These are phyloP conservation scores for Dujonia santamariae DNA, from an alignment of 1,139 yeast species.

Conservation along the genomic window DNA sequence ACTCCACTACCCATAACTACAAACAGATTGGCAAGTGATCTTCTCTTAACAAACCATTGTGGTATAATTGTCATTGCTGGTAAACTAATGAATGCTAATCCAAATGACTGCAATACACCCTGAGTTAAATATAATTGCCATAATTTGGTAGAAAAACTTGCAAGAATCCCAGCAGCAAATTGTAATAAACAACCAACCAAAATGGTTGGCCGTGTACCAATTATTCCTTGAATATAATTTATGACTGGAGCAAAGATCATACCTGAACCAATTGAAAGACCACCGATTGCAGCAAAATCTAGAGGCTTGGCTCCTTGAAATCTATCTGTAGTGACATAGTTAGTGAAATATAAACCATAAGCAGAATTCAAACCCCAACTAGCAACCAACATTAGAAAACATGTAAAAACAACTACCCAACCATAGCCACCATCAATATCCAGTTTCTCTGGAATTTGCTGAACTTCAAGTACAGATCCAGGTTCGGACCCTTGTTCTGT, in stretches of 20 bases:
- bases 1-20: slow-evolving; percentile 60
- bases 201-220: slow-evolving; percentile 39
- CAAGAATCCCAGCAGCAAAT: slow-evolving; percentile 49
- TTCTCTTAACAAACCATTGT: slow-evolving; percentile 53
- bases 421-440: slow-evolving; percentile 46
- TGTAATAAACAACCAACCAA: slow-evolving; percentile 46
- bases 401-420: slow-evolving; percentile 43
- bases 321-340: slow-evolving; percentile 33
- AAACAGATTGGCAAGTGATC: slow-evolving; percentile 57
- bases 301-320: slow-evolving; percentile 40
- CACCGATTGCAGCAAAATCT: slow-evolving; percentile 42
- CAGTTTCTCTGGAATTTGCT: too few species aligned
- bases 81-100: slow-evolving; percentile 43
- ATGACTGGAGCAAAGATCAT: slow-evolving; percentile 35
- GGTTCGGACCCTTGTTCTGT: too few species aligned
- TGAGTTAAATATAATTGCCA: slow-evolving; percentile 55
- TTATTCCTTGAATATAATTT: slow-evolving; percentile 33
- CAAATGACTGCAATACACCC: slow-evolving; percentile 50
- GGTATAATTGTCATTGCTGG: slow-evolving; percentile 41
- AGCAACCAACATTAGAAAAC: slow-evolving; percentile 39
- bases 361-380: slow-evolving; percentile 57
- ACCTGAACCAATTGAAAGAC: slow-evolving; percentile 39
- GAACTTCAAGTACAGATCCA: too few species aligned
- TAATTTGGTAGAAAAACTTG: slow-evolving; percentile 47
- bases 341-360: slow-evolving; percentile 50